These are phyloP conservation scores for Verticillium zaregamsianum DNA, from an alignment of 2,329 filamentous ascomycete species.

Conservation along the genomic window DNA sequence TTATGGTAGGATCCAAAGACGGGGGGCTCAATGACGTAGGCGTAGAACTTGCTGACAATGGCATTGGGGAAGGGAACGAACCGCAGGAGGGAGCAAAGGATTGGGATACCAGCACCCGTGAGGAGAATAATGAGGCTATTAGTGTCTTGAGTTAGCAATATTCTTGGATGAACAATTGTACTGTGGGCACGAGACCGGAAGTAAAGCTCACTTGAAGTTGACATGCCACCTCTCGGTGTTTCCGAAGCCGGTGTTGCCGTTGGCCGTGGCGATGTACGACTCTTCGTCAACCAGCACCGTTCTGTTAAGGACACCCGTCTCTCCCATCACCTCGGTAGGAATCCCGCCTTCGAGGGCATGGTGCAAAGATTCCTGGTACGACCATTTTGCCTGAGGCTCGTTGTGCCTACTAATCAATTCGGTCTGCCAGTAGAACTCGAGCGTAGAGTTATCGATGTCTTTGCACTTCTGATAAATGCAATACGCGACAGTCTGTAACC, in stretches of 20 bases:
- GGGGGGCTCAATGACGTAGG: constrained; percentile 18
- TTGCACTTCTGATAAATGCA: constrained; percentile 14
- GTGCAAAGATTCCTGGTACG: constrained; percentile 9
- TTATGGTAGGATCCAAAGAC: constrained; percentile 15
- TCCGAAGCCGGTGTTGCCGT: constrained; percentile 8
- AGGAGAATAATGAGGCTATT: constrained; percentile 19
- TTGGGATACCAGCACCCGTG: constrained; percentile 17
- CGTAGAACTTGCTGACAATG: constrained; percentile 12
- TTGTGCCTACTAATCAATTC: background rate
- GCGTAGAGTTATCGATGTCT: background rate
- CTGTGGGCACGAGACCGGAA: background rate
- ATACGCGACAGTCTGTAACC: constrained; percentile 16
- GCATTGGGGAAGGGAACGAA: constrained; percentile 20
- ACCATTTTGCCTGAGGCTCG: constrained; percentile 4
- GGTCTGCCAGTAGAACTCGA: constrained; percentile 2
- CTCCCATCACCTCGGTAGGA: background rate
- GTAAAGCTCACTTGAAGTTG: background rate
- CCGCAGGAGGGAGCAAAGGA: constrained; percentile 24
- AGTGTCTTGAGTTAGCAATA: background rate
- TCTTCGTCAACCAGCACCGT: constrained; percentile 9
- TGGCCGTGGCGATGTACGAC: constrained; percentile 5
- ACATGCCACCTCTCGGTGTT: constrained; percentile 2
- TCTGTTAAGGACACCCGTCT: constrained; percentile 6
- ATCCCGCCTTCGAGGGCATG: background rate
- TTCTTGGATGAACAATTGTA: background rate